Evolutionary conservation across 177 flowering plant genomes (phyloP).

Genomic region (Vitis hybrid): DNA sequence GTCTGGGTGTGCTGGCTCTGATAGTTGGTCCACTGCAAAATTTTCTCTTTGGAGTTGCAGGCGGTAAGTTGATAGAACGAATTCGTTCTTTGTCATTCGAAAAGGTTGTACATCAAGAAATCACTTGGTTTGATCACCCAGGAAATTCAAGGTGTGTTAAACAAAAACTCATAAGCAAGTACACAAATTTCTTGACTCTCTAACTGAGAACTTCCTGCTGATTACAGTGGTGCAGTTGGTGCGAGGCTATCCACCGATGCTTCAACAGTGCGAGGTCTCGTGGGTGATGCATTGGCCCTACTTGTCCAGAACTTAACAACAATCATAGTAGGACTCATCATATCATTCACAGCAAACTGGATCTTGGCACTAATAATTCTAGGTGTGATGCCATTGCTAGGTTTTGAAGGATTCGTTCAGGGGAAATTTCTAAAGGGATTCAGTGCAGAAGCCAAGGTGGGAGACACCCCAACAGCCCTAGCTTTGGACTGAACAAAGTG

Average conservation of each 20-base stretch:
- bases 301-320: conserved; percentile 60
- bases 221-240: conserved; percentile 67
- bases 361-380: conserved; percentile 46
- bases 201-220: neutral
- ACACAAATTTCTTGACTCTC: neutral
- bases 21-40: conserved; percentile 45
- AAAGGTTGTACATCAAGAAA: conserved; percentile 67
- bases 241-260: conserved; percentile 81
- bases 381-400: conserved; percentile 47
- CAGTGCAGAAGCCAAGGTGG: conserved; percentile 66
- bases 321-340: conserved; percentile 45
- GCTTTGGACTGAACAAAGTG: neutral
- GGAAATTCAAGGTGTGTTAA: conserved; percentile 58
- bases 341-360: conserved; percentile 75
- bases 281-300: conserved; percentile 66
- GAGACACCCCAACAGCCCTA: neutral
- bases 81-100: conserved; percentile 63
- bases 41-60: conserved; percentile 66
- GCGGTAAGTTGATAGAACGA: conserved; percentile 56
- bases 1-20: conserved; percentile 32
- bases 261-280: conserved; percentile 46
- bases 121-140: conserved; percentile 76
- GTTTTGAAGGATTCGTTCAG: conserved; percentile 49
- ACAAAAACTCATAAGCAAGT: too few relatives aligned
- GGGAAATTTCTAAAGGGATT: conserved; percentile 44